A percentile compares a stretch with the other conserved stretches of the same genome.
These are phyloP conservation scores for Pseudozyma flocculosa DNA, from an alignment of 1,284 basidiomycete species.

Conservation along the genomic window DNA sequence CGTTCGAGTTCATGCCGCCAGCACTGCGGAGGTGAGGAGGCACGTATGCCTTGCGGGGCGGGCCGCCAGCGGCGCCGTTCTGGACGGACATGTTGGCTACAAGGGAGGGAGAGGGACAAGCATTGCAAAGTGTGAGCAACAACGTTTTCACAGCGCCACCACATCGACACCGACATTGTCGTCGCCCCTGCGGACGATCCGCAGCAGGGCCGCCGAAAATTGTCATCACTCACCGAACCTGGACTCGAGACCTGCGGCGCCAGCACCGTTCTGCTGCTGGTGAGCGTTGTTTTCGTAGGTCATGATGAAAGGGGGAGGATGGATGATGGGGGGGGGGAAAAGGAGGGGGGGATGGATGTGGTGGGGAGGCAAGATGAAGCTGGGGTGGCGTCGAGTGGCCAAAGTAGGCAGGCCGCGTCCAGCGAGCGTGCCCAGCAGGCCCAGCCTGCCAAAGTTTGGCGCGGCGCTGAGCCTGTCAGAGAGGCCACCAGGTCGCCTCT, in stretches of 20 bases:
- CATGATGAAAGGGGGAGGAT: conserved; percentile 21
- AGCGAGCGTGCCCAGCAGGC: no score
- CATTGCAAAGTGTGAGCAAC: neutral
- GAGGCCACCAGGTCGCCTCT: no score
- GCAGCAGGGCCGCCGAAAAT: no score
- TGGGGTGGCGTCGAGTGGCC: neutral
- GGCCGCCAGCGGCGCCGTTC: conserved; percentile 54
- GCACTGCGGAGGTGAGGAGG: conserved; percentile 80
- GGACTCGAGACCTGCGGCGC: conserved; percentile 73
- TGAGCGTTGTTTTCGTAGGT: conserved; percentile 46
- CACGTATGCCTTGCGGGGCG: conserved; percentile 79
- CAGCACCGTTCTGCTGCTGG: conserved; percentile 48
- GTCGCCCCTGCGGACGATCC: no score
- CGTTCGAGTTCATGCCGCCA: conserved; percentile 54
- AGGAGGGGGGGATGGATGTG: neutral
- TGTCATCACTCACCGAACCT: conserved; percentile 76
- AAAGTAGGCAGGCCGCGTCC: no score
- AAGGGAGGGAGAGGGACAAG: conserved; percentile 55
- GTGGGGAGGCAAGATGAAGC: neutral
- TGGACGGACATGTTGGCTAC: conserved; percentile 61
- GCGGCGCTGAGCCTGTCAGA: no score
- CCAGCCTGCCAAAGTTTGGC: no score
- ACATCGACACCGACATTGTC: no score
- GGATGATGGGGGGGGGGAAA: neutral
- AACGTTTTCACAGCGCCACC: neutral